Base-by-base conservation (phyloP, 495 filamentous ascomycete genomes). In the Podospora conica region DNA sequence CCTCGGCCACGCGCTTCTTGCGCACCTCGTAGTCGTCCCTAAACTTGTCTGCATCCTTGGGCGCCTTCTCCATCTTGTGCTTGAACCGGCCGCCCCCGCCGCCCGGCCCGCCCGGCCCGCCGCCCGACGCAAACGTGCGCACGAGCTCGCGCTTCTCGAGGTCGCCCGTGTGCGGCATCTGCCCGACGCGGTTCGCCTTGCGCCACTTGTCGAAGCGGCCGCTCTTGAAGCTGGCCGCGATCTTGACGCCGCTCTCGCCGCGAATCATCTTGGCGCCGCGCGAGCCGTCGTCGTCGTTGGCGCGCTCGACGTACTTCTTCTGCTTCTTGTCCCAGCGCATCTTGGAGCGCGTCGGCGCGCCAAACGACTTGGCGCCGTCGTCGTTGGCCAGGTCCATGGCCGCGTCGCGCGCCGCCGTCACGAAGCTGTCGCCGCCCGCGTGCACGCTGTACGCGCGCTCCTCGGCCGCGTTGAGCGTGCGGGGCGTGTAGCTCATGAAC, bases 321-420 rank as follows among this genome's bases (percentile, higher is more conserved):
- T 88, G 85, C 72, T 95, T 93, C 84, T 97, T 96, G 80, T 98
- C 95, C 95, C 95, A 98, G 63, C 93, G 86, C 87, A 95, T 86
- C 57, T 88, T 86, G 48, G 87, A 82, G 71, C 86, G 85, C 22
- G 86, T 85, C 1, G 90, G 86, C 70, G 90, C 87, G 53, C 82
- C 92, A 73, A 96, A 93, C 10, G 83, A 81, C 65, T 88, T 89
- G 53, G 84, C 84, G 9, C 90, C 89, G 64, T 97, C 95, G 77
- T 96, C 92, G 68, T 89, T 90, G 31, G 81, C 86, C 3, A 98
- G 85, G 74, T 98, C 94, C 89, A 98, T 94, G 29, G 91, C 89
- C 2, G 86, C 90, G 69, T 82, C 85, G 69, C 92, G 86, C 3
- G 96, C 93, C 0, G 90, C 91, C 67, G 89, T 85, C 60, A 94